Conservation (phyloP, 805 yeast genomes). For the Wickerhamomyces bovis region DNA sequence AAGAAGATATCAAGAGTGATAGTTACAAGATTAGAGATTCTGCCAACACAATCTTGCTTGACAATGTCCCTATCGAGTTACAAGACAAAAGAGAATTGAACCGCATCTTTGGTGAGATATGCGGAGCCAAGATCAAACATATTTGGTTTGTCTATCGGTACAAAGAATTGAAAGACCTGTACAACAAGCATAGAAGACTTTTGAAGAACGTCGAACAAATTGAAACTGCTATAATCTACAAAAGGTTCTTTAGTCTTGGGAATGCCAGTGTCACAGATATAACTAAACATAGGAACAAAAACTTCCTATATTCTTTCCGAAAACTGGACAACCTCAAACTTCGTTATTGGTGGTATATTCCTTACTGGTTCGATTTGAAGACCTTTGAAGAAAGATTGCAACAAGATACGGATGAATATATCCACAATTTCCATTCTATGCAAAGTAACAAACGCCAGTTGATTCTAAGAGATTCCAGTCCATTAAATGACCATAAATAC, state of each 20-base stretch:
- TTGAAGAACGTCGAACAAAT: conserved; percentile 34
- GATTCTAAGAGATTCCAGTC: conserved; percentile 16
- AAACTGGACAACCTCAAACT: conserved; percentile 10
- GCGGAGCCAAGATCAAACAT: conserved; percentile 44
- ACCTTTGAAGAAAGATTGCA: conserved; percentile 1
- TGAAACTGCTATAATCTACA: conserved; percentile 30
- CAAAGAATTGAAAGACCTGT: conserved; percentile 29
- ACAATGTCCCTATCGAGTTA: conserved; percentile 36
- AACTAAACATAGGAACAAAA: not conserved
- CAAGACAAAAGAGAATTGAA: conserved; percentile 18
- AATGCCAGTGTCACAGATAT: not conserved
- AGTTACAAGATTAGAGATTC: conserved; percentile 17
- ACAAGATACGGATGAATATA: conserved; percentile 1
- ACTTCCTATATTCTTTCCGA: not conserved
- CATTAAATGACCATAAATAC: conserved; percentile 22
- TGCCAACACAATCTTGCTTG: conserved; percentile 34
- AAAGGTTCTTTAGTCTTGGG: conserved; percentile 6
- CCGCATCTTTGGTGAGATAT: conserved; percentile 21
- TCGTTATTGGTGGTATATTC: conserved; percentile 4
- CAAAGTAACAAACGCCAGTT: conserved; percentile 11
- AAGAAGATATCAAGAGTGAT: conserved; percentile 8
- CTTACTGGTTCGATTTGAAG: not conserved
- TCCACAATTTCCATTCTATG: conserved; percentile 7
- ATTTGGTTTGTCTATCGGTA: conserved; percentile 56
- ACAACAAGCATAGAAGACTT: conserved; percentile 24